Percentiles rank a stretch among this genome's conserved stretches.
phyloP scores from a whole-genome alignment of 2,329 filamentous ascomycete genomes.

The Microcyclosporella mali region DNA sequence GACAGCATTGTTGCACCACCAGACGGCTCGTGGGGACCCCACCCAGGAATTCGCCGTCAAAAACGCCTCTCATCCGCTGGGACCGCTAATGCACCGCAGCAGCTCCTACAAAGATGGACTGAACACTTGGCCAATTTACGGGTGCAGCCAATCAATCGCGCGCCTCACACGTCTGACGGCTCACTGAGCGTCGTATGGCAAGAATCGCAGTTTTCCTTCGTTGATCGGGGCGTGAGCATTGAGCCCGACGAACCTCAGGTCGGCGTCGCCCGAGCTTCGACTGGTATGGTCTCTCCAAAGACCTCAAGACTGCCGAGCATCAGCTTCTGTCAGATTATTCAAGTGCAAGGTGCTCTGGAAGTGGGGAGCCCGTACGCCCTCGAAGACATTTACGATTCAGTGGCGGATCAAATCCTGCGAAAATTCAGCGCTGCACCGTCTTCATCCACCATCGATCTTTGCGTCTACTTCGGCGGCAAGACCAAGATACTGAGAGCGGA shows the following conservation, averaged over 20 bases:
- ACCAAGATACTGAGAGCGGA: not conserved
- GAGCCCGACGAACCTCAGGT: too few species aligned
- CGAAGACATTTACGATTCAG: not conserved
- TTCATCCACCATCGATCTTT: not conserved
- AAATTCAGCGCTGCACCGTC: not conserved
- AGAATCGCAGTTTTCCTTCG: not conserved
- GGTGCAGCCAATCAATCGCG: not conserved
- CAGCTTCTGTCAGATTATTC: constrained; percentile 1
- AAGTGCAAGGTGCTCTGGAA: constrained; percentile 2
- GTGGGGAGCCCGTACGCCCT: not conserved
- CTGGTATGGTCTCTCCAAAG: constrained; percentile 6
- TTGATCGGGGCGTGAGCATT: not conserved
- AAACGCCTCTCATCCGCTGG: constrained; percentile 6
- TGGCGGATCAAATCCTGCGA: not conserved
- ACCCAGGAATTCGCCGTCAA: constrained; percentile 3
- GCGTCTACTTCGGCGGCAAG: constrained; percentile 3
- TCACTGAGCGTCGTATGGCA: not conserved
- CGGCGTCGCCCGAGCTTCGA: constrained; percentile 1
- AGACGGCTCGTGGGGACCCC: constrained; percentile 4
- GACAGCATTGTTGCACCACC: constrained; percentile 1
- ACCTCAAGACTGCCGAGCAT: constrained; percentile 4
- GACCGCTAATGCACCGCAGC: constrained; percentile 2
- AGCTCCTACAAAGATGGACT: constrained; percentile 7
- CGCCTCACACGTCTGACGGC: not conserved
- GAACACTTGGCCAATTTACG: constrained; percentile 1